These are phyloP conservation scores for Epithemia pelagica DNA, from an alignment of 108 stramenopile genomes.

Conservation along the genomic window DNA sequence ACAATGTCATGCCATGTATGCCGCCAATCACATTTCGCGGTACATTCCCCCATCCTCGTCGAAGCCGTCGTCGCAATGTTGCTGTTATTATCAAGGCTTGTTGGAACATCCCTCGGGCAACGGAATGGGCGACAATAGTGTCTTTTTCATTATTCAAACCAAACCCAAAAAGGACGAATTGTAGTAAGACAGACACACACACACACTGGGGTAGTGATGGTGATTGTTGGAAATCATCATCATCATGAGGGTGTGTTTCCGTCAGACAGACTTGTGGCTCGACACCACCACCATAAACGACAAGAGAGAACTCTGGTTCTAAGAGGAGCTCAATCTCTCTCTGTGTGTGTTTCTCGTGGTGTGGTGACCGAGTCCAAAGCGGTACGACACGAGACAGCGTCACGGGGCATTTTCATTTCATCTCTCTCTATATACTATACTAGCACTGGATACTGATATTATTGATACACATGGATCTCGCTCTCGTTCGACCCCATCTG, in stretches of 20 bases:
- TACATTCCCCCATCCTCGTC: background rate
- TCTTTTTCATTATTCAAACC: background rate
- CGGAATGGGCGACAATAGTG: background rate
- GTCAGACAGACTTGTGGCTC: background rate
- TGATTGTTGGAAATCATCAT: background rate
- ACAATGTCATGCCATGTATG: background rate
- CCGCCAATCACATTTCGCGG: background rate
- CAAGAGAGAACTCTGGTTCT: too few relatives aligned
- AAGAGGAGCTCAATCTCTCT: too few relatives aligned
- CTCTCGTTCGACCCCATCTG: too few relatives aligned
- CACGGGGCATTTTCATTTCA: too few relatives aligned
- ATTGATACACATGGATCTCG: too few relatives aligned
- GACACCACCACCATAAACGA: background rate
- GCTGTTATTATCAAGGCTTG: background rate
- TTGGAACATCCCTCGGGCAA: background rate
- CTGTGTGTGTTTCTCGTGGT: too few relatives aligned
- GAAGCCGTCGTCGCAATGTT: background rate
- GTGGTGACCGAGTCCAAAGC: background rate
- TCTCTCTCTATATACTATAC: too few relatives aligned
- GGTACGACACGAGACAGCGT: too few relatives aligned
- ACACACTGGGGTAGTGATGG: too few relatives aligned
- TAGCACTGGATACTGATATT: too few relatives aligned
- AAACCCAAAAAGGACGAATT: background rate
- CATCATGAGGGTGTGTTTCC: background rate
- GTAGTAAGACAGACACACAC: background rate